These are phyloP conservation scores for Aspergillus indologenus DNA, from an alignment of 495 filamentous ascomycete species.

Conservation along the genomic window DNA sequence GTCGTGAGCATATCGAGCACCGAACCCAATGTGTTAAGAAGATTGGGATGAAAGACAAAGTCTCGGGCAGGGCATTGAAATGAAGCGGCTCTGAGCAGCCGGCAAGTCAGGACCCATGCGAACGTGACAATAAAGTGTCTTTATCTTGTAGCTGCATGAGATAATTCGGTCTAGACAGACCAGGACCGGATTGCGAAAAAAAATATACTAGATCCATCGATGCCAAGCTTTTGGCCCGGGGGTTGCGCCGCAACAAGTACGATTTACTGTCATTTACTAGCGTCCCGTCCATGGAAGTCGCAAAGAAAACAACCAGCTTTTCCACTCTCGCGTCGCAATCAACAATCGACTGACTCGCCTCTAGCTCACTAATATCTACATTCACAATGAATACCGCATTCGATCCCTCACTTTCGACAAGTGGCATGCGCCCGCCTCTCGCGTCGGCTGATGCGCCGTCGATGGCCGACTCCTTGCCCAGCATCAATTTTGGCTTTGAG, in stretches of 20 bases:
- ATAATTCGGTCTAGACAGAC: not conserved
- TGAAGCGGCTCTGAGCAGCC: slow-evolving; percentile 13
- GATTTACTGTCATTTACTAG: not conserved
- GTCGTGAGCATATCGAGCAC: slow-evolving; percentile 37
- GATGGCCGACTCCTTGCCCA: slow-evolving; percentile 80
- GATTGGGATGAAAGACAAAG: not conserved
- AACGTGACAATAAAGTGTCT: not conserved
- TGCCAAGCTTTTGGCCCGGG: slow-evolving; percentile 17
- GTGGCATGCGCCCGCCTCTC: slow-evolving; percentile 67
- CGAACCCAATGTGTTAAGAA: not conserved
- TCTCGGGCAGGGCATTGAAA: slow-evolving; percentile 8
- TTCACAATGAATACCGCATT: slow-evolving; percentile 63
- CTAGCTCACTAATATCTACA: not conserved
- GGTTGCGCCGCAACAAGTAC: slow-evolving; percentile 37
- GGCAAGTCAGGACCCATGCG: slow-evolving; percentile 26
- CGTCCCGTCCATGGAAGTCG: not conserved
- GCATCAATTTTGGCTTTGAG: slow-evolving; percentile 93
- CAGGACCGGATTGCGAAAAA: not conserved
- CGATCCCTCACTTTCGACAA: slow-evolving; percentile 73
- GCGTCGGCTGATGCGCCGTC: slow-evolving; percentile 54
- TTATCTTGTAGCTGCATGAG: not conserved
- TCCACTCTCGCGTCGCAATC: not conserved
- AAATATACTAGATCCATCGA: not conserved
- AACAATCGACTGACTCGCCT: not conserved
- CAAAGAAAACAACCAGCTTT: not conserved